These are phyloP conservation scores for Aspergillus biplanus DNA, from an alignment of 495 filamentous ascomycete genomes.

Conservation along the genomic window DNA sequence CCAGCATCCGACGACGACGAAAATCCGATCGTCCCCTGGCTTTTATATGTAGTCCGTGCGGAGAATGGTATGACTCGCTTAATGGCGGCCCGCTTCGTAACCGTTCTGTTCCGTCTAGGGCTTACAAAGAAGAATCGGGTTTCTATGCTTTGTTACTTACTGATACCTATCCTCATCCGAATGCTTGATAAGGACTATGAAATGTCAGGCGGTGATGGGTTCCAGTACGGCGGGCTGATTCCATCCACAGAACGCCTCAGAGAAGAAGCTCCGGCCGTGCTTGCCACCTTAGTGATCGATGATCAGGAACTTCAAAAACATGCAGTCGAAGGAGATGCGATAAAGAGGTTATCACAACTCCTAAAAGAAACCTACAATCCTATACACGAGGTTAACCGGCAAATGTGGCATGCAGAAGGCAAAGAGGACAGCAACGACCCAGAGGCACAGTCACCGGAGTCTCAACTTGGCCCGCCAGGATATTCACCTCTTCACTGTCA, in stretches of 20 bases:
- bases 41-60: conserved; percentile 70
- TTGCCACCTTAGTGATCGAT: conserved; percentile 79
- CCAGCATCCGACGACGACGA: conserved; percentile 66
- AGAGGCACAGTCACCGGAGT: conserved; percentile 32
- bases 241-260: conserved; percentile 49
- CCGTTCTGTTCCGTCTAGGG: conserved; percentile 72
- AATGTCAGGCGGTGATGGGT: conserved; percentile 42
- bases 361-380: conserved; percentile 72
- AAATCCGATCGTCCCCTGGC: conserved; percentile 80
- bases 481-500: conserved; percentile 68
- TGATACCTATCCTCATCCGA: conserved; percentile 72
- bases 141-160: conserved; percentile 62
- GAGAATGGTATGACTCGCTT: conserved; percentile 66
- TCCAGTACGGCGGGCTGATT: conserved; percentile 45
- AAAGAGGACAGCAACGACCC: conserved; percentile 27
- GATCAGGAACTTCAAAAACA: conserved; percentile 77
- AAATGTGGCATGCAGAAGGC: conserved; percentile 48
- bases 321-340: conserved; percentile 75
- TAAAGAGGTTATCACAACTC: conserved; percentile 73
- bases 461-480: conserved; percentile 61
- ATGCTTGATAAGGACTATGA: conserved; percentile 66
- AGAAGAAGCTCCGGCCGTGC: conserved; percentile 72
- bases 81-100: conserved; percentile 78
- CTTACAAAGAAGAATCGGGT: conserved; percentile 67
- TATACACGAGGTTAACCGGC: conserved; percentile 34